A percentile compares a stretch with the other conserved stretches of the same genome.
phyloP scores from a whole-genome alignment of 345 rosid species.

The Gossypium longicalyx region DNA sequence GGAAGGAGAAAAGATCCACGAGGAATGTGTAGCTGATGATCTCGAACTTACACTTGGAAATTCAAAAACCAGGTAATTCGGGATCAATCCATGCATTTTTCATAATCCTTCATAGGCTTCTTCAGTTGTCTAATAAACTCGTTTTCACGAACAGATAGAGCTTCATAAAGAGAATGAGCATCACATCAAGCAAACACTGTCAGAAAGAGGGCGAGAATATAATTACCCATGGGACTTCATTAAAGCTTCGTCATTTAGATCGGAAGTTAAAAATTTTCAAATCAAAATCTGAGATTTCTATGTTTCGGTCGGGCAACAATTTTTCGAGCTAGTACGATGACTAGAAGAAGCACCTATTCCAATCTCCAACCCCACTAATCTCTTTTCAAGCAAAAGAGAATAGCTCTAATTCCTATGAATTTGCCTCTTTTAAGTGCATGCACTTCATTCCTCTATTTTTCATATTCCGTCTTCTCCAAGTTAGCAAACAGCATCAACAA shows the following conservation, averaged over 20 bases:
- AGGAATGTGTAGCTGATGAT: conserved; percentile 85
- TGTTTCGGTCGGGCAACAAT: conserved; percentile 30
- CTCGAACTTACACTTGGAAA: conserved; percentile 96
- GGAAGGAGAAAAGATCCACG: conserved; percentile 99
- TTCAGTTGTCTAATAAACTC: background rate
- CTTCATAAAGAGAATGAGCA: conserved; percentile 9
- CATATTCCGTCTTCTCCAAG: background rate
- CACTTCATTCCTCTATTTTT: conserved; percentile 18
- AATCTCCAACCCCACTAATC: background rate
- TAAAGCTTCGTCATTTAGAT: too few relatives aligned
- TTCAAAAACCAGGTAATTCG: conserved; percentile 62
- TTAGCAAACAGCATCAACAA: conserved; percentile 15
- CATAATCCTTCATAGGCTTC: background rate
- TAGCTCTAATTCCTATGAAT: conserved; percentile 28
- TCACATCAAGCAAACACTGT: background rate
- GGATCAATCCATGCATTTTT: background rate
- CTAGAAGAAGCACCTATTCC: conserved; percentile 23
- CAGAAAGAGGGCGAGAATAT: conserved; percentile 13
- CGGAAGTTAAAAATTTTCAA: too few relatives aligned
- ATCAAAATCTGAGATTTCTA: too few relatives aligned
- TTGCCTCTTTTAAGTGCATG: conserved; percentile 20
- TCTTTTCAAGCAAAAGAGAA: conserved; percentile 10
- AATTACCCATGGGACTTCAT: background rate
- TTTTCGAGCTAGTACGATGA: conserved; percentile 36
- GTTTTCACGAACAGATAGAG: conserved; percentile 27